A percentile compares a stretch with the other conserved stretches of the same genome.
phyloP scores from a whole-genome alignment of 208 protist species.

The Crithidia sp. region DNA sequence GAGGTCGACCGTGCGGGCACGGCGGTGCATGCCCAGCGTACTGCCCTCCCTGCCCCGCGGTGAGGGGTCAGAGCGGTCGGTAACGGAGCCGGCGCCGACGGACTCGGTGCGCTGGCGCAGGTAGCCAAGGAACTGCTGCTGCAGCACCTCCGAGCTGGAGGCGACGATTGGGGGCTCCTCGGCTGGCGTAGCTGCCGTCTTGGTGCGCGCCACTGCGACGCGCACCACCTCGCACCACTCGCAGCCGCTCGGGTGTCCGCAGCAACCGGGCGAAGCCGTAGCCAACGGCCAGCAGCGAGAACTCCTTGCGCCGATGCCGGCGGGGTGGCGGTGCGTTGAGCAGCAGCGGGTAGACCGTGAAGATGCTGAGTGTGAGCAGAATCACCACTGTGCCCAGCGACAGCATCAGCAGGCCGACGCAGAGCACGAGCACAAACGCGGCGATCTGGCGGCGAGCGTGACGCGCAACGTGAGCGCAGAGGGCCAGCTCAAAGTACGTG shows the following conservation, averaged over 20 bases:
- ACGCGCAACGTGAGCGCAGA: conserved; percentile 55
- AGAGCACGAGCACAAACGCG: conserved; percentile 20
- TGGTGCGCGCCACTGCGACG: conserved; percentile 23
- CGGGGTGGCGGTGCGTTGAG: conserved; percentile 43
- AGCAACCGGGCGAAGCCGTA: conserved; percentile 2
- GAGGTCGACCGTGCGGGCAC: conserved; percentile 28
- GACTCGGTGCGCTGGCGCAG: conserved; percentile 27
- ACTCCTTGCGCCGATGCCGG: conserved; percentile 32
- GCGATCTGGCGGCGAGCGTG: conserved; percentile 40
- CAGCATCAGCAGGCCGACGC: conserved; percentile 39
- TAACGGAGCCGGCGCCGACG: conserved; percentile 9
- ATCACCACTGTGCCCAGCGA: conserved; percentile 57
- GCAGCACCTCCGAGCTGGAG: conserved; percentile 15
- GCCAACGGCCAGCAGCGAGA: not conserved
- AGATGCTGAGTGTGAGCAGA: conserved; percentile 41
- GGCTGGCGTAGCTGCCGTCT: not conserved
- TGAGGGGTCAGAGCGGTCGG: conserved; percentile 26
- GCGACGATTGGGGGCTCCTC: conserved; percentile 10
- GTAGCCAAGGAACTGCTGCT: conserved; percentile 30
- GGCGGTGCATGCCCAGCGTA: conserved; percentile 11
- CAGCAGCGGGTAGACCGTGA: conserved; percentile 55
- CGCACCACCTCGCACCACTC: conserved; percentile 34
- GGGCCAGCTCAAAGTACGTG: conserved; percentile 79
- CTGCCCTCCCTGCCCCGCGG: conserved; percentile 21
- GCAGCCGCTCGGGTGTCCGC: conserved; percentile 22